Conservation (phyloP, 257 asterid genomes). For the Leptodermis oblonga region DNA sequence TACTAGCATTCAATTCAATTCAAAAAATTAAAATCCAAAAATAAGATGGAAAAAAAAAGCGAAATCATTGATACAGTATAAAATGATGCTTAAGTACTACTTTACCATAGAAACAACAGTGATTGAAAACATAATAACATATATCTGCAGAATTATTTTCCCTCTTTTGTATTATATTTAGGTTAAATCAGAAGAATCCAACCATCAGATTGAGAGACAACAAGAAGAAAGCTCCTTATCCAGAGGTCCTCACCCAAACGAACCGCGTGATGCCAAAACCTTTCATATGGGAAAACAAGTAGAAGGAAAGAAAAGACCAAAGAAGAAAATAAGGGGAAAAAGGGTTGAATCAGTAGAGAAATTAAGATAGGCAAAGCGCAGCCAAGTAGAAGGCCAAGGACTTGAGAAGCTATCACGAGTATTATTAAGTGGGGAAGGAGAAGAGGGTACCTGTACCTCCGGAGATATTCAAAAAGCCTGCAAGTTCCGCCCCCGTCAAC, state of each 20-base stretch:
- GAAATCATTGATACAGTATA: neutral
- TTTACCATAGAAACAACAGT: slow-evolving; percentile 1
- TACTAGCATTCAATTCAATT: slow-evolving; percentile 21
- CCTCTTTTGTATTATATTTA: slow-evolving; percentile 5
- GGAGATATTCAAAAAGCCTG: slow-evolving; percentile 28
- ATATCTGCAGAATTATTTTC: neutral
- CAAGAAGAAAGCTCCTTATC: slow-evolving; percentile 29
- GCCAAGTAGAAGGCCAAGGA: neutral
- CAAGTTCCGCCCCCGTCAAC: slow-evolving; percentile 31
- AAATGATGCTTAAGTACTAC: neutral
- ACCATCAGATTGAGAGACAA: slow-evolving; percentile 21
- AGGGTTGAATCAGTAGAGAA: slow-evolving; percentile 35
- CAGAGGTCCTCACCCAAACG: slow-evolving; percentile 41
- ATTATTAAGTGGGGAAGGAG: neutral
- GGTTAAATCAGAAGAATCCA: slow-evolving; percentile 33
- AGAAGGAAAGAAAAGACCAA: neutral
- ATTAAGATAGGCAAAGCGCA: neutral
- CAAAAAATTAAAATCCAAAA: slow-evolving; percentile 10
- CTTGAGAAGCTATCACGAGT: neutral
- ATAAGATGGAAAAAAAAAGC: neutral
- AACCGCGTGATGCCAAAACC: slow-evolving; percentile 44
- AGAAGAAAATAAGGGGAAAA: slow-evolving; percentile 8
- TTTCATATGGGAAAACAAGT: slow-evolving; percentile 29
- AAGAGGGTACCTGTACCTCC: slow-evolving; percentile 13
- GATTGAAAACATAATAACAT: slow-evolving; percentile 9